Base-by-base conservation (phyloP, 176 grass and related monocot species). In the Thinopyrum elongatum region DNA sequence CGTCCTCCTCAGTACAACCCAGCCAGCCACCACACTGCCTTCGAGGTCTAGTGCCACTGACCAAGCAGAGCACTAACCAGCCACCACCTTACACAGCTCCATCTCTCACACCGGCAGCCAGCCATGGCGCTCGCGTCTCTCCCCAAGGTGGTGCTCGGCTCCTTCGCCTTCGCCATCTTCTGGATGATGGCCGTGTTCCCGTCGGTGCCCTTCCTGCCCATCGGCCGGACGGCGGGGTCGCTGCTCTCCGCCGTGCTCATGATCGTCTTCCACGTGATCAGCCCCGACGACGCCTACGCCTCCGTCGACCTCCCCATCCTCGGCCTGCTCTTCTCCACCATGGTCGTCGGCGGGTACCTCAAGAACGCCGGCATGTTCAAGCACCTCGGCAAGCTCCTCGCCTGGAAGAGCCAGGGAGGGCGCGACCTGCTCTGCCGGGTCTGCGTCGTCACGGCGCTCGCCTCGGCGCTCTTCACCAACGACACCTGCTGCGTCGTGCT, bases 401-500 rank as follows among this genome's bases (percentile, higher is more conserved):
- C 92, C 0, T 98, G 96, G 96, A 60, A 62, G 36, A 92, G 96
- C 86, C 88, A 90, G 81, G 96, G 96, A 19, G 90, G 93, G 0
- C 94, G 90, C 79, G 97, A 99, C 92, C 74, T 99, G 49, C 92
- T 99, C 10, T 92, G 88, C 93, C 92, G 97, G 60, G 86, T 99
- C 78, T 99, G 97, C 78, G 13, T 99, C 14, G 90, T 99, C 38
- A 96, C 97, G 1, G 92, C 94, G 2, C 80, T 99, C 28, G 90
- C 97, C n/a, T 78, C 66, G 26, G 88, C 97, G 1, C 86, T 99
- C 80, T 99, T 99, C 85, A 99, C 97, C 67, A 99, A 99, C 58
- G 97, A 99, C 86, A 99, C 97, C 41, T 92, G 93, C 85, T 99
- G 97, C 86, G 94, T 99, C 63, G 97, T 99, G 39, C 87, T 99